Base-by-base conservation (phyloP, 257 asterid species). In the Salvia hispanica region DNA sequence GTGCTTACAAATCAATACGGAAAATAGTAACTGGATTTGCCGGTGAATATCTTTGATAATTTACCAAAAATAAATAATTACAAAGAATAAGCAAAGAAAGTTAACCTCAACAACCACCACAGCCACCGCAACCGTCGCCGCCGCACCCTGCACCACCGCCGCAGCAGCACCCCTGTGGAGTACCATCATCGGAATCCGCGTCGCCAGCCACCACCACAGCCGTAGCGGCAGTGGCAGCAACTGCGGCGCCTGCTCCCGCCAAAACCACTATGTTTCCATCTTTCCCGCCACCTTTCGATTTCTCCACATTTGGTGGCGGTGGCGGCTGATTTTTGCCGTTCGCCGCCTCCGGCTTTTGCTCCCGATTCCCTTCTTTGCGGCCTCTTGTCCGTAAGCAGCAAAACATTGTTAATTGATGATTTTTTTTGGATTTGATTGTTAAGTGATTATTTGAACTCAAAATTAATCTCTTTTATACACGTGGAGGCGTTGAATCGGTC, bases 301-400 rank as follows among this genome's bases (percentile, higher is more conserved):
- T 74, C 7, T 43, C 70, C 7, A 28, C 36, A 43, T 11, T 66
- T 21, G 25, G 25, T 2, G 25, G 25, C 25, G 72, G 67, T 16
- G 62, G 58, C 34, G 70, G 70, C 16, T 15, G 66, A 37, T 55
- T 11, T 39, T 31, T 31, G 66, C 43, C 16, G 31, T 46, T 72
- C 6, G 44, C 42, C 3, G 4, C 65, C 6, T 58, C 42, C 15
- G 74, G 62, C 51, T 4, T 25, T 5, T 74, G 58, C 9, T 63
- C 52, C 4, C 10, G 15, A 31, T 57, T 69, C 0, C 51, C 58
- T 40, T 69, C 72, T 15, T 40, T 33, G 5, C 63, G 62, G 69
- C 15, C 68, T 69, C 75, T 64, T 21, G 75, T 75, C n/a, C 79
- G 79, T 9, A 75, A 48, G 56, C 75, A 75, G 72, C 79, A 75